These are phyloP conservation scores for Irineochytrium annulatum DNA, from an alignment of 192 early-diverging fungal species.

Conservation along the genomic window DNA sequence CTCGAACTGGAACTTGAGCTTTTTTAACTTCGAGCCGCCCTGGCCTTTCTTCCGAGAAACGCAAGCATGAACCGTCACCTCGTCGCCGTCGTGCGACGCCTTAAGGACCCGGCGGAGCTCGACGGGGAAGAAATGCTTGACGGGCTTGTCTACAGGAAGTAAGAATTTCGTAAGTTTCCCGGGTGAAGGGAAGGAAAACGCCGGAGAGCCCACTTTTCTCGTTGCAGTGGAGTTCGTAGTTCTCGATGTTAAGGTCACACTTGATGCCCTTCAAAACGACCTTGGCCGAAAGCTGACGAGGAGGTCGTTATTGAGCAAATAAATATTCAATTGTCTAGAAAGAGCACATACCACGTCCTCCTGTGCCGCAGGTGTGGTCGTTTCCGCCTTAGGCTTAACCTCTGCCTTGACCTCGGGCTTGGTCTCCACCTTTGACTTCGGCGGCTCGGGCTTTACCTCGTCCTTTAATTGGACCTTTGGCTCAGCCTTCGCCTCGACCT, in stretches of 20 bases:
- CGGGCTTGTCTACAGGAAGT: background rate
- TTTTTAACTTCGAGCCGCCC: slow-evolving; percentile 43
- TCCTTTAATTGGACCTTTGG: too few species aligned
- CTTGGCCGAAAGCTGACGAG: too few species aligned
- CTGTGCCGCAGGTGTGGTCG: too few species aligned
- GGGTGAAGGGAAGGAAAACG: background rate
- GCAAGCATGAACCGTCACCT: slow-evolving; percentile 34
- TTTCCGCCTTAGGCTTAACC: too few species aligned
- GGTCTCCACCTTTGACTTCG: too few species aligned
- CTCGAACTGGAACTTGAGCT: slow-evolving; percentile 31
- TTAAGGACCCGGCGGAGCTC: slow-evolving; percentile 36
- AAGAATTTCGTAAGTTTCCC: background rate
- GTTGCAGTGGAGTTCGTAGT: slow-evolving; percentile 30
- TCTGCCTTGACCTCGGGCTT: too few species aligned
- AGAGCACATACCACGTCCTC: too few species aligned
- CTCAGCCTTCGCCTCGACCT: too few species aligned
- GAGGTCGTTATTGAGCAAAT: too few species aligned
- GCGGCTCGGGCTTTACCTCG: too few species aligned
- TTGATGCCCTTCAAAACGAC: slow-evolving; percentile 38
- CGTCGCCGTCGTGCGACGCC: slow-evolving; percentile 16
- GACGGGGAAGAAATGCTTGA: slow-evolving; percentile 38
- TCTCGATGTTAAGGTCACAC: slow-evolving; percentile 32
- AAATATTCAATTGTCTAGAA: too few species aligned
- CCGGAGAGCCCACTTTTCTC: slow-evolving; percentile 52
- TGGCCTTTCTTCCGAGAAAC: slow-evolving; percentile 32